Conservation (phyloP, 805 yeast genomes). For the Hyphopichia homilentoma region DNA sequence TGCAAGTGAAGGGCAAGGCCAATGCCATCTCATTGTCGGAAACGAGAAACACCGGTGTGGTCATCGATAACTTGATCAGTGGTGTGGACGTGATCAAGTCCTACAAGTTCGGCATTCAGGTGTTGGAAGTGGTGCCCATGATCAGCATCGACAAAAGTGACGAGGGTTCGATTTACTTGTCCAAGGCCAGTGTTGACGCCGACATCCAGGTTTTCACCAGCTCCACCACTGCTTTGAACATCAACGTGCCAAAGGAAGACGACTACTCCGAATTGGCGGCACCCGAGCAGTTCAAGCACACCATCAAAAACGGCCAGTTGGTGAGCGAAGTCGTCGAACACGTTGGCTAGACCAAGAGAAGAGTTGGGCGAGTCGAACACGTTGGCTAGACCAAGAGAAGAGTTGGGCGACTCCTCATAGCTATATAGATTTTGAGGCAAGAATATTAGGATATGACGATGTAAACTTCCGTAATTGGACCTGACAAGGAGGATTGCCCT, state of each 20-base stretch:
- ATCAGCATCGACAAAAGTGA: constrained; percentile 86
- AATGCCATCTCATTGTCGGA: constrained; percentile 81
- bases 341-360: constrained; percentile 62
- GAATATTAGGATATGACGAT: no score
- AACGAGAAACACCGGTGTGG: constrained; percentile 68
- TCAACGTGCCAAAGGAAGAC: constrained; percentile 74
- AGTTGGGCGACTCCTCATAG: no score
- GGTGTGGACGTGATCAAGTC: constrained; percentile 88
- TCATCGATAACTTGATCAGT: constrained; percentile 80
- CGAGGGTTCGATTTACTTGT: constrained; percentile 76
- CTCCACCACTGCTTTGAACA: constrained; percentile 78
- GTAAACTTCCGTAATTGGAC: no score
- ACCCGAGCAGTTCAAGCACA: constrained; percentile 90
- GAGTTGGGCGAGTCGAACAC: no score
- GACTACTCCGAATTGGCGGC: constrained; percentile 79
- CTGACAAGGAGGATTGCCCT: no score
- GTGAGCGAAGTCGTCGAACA: constrained; percentile 76
- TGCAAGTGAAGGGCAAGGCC: constrained; percentile 87
- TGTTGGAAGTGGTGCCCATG: constrained; percentile 77
- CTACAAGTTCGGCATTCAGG: constrained; percentile 76
- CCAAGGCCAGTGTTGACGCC: constrained; percentile 64
- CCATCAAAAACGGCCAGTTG: constrained; percentile 58
- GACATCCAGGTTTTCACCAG: constrained; percentile 72
- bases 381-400: constrained; percentile 64
- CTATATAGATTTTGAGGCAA: no score